These are phyloP conservation scores for Gymnopilus dilepis DNA, from an alignment of 768 basidiomycete species.

Conservation along the genomic window DNA sequence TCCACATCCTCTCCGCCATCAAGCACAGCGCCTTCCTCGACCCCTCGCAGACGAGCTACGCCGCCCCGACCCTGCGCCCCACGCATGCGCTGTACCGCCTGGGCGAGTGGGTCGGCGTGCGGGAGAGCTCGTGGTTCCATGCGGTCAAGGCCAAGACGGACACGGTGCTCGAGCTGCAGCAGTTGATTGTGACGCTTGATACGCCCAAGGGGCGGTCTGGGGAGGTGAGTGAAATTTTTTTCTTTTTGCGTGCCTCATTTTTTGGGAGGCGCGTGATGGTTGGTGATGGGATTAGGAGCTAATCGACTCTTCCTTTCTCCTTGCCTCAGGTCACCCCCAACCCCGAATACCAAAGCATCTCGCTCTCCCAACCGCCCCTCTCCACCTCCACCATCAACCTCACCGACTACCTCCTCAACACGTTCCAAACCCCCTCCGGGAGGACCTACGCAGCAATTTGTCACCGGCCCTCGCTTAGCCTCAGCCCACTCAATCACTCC, in stretches of 20 bases:
- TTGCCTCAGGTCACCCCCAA: conserved; percentile 2
- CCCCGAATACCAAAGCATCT: conserved; percentile 33
- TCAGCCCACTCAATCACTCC: conserved; percentile 26
- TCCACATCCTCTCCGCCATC: conserved; percentile 89
- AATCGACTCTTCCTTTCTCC: conserved; percentile 25
- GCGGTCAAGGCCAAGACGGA: conserved; percentile 35
- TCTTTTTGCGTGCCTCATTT: neutral
- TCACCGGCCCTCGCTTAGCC: conserved; percentile 38
- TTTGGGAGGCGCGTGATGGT: neutral
- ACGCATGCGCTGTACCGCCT: conserved; percentile 58
- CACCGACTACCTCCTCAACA: conserved; percentile 51
- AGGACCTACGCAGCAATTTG: conserved; percentile 58
- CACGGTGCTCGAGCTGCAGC: conserved; percentile 70
- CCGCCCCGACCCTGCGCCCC: conserved; percentile 55
- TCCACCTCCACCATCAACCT: conserved; percentile 50
- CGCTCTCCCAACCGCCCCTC: conserved; percentile 49
- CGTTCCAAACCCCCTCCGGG: conserved; percentile 46
- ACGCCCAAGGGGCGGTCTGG: conserved; percentile 35
- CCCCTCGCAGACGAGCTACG: conserved; percentile 37
- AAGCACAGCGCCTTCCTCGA: conserved; percentile 86
- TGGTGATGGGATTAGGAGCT: conserved; percentile 7
- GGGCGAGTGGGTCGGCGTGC: conserved; percentile 67
- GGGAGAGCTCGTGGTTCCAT: conserved; percentile 54
- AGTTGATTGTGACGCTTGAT: conserved; percentile 67
- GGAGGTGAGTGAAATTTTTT: conserved; percentile 32